Evolutionary conservation across 108 stramenopile species (phyloP).

Genomic region (Schizochytrium sp.): DNA sequence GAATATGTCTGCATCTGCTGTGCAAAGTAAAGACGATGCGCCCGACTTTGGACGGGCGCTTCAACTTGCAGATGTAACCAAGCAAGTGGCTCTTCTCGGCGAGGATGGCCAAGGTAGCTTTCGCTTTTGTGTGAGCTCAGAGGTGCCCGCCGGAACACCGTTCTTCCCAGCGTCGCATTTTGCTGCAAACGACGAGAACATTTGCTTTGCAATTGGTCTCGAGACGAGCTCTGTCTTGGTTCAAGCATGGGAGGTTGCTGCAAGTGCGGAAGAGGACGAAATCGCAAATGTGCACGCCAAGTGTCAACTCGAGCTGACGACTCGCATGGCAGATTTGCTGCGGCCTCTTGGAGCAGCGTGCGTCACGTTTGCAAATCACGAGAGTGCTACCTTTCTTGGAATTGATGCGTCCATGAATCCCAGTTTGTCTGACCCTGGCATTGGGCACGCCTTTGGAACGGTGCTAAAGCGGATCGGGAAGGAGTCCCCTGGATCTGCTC

Average conservation of each 20-base stretch:
- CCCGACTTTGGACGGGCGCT: not conserved
- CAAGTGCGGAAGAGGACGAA: not conserved
- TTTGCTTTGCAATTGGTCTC: not conserved
- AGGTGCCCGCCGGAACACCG: not conserved
- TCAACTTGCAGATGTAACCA: not conserved
- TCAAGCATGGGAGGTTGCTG: not conserved
- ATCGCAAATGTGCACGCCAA: not conserved
- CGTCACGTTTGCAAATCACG: not conserved
- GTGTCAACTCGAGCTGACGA: not conserved
- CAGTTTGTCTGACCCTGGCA: not conserved
- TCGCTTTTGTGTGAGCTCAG: not conserved
- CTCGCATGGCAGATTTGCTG: not conserved
- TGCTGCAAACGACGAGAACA: not conserved
- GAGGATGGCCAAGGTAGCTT: slow-evolving; percentile 13
- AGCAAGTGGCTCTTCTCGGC: not conserved
- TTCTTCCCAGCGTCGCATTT: slow-evolving; percentile 30
- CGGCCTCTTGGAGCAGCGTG: not conserved
- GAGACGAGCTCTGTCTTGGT: not conserved
- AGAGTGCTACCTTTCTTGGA: not conserved
- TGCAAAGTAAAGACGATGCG: not conserved
- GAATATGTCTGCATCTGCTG: not conserved
- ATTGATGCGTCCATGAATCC: slow-evolving; percentile 23
- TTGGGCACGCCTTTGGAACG: not conserved
- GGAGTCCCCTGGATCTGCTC: not conserved
- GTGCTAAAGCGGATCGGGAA: not conserved